These are phyloP conservation scores for Scheffersomyces coipomensis DNA, from an alignment of 805 yeast species.

Conservation along the genomic window DNA sequence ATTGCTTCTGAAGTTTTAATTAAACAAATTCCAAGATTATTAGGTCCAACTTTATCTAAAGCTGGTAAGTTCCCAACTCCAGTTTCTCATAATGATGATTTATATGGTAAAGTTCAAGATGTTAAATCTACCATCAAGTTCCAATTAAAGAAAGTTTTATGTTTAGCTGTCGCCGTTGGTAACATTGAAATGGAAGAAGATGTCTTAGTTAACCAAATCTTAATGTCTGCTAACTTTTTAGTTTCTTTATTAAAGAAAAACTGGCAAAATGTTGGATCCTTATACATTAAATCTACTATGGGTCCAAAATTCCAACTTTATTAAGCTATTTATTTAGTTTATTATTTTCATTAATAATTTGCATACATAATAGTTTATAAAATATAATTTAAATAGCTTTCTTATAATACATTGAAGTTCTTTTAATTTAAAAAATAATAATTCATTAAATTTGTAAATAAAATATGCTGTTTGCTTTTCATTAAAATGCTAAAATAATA, in stretches of 20 bases:
- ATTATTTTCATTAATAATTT: too few species aligned
- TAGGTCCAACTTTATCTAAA: constrained; percentile 99
- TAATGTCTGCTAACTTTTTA: constrained; percentile 98
- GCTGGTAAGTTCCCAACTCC: constrained; percentile 99
- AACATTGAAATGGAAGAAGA: constrained; percentile 99
- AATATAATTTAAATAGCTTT: too few species aligned
- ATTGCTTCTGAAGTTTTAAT: constrained; percentile 98
- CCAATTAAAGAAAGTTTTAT: constrained; percentile 99
- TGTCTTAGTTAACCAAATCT: constrained; percentile 91
- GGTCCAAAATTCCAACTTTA: constrained; percentile 99
- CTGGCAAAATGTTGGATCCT: constrained; percentile 99
- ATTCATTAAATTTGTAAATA: too few species aligned
- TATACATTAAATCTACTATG: constrained; percentile 98
- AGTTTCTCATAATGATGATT: constrained; percentile 98
- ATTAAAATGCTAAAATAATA: too few species aligned
- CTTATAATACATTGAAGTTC: too few species aligned
- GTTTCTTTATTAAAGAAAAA: constrained; percentile 99
- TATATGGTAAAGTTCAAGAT: constrained; percentile 92
- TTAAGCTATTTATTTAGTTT: constrained; percentile 46
- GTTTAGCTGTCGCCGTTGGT: constrained; percentile 99
- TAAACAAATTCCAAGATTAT: constrained; percentile 99
- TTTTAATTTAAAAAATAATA: too few species aligned
- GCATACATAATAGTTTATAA: too few species aligned
- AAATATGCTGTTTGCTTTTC: too few species aligned
- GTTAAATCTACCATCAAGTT: constrained; percentile 99